Base-by-base conservation (phyloP, 352 stramenopile genomes). In the Poterioochromonas sp. region DNA sequence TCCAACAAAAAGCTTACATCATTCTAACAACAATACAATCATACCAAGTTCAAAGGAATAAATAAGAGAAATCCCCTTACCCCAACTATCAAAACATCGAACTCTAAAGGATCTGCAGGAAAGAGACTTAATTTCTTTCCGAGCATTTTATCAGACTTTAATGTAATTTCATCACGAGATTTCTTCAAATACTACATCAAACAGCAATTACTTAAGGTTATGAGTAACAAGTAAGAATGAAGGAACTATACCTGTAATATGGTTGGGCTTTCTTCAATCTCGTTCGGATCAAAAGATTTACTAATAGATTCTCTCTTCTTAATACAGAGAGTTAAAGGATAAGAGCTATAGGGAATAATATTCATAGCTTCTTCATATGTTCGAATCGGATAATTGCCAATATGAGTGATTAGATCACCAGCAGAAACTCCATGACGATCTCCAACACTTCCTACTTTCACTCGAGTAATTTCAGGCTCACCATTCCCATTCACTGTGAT, bases 1-100 rank as follows among this genome's bases (percentile, higher is more conserved):
- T 80, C 65, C n/a, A 80, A 0, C 29, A 64, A 40, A 32, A 80
- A 63, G 43, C 77, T 64, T 26, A 80, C 39, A 47, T 65, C 77
- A 43, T 32, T 54, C 69, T 53, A 34, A 37, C n/a, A 80, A 53
- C 44, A 37, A 37, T 3, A 32, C 53, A 37, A 76, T 53, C 41
- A 74, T 71, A 63, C 71, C 53, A 49, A 8, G 20, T 18, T 43
- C 40, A 58, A 76, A 47, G 0, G 40, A 32, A 18, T 40, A 0
- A 35, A 18, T 26, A 26, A 1, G 26, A 58, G 71, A 69, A 5
- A 35, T 37, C 29, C 11, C 26, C 68, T 11, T 11, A 34, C 5
- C 5, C 12, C 2, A 34, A 29, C 49, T 53, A 11, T 12, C 11
- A 5, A 54, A 11, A 41, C n/a, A 40, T 43, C 26, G 8, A 8